Evolutionary conservation across 2,329 filamentous ascomycete genomes (phyloP).

Genomic region (Dryadomyces sulphureus): DNA sequence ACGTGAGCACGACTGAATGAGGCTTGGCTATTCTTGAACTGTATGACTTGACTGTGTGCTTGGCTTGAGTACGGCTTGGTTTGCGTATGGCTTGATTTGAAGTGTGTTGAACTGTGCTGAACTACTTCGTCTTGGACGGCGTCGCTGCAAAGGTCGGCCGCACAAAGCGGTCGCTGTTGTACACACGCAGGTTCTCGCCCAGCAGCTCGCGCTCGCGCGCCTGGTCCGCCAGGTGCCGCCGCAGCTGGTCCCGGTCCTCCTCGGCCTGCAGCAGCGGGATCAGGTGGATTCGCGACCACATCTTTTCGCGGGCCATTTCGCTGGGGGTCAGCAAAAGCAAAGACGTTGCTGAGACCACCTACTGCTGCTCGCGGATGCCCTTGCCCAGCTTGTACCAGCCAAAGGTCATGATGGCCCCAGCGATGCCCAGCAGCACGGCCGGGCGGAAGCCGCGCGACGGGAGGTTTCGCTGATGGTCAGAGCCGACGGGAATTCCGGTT

Average conservation of each 20-base stretch:
- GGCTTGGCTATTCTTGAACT: too few relatives aligned
- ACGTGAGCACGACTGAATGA: too few relatives aligned
- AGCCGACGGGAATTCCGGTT: too few relatives aligned
- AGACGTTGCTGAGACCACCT: conserved; percentile 21
- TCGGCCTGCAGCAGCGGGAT: conserved; percentile 91
- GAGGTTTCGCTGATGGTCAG: conserved; percentile 88
- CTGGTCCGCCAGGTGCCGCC: conserved; percentile 74
- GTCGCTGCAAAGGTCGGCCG: conserved; percentile 65
- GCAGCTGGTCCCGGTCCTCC: conserved; percentile 88
- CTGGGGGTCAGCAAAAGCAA: conserved; percentile 27
- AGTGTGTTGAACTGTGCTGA: background rate
- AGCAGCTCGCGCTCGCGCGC: conserved; percentile 81
- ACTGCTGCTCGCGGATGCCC: conserved; percentile 87
- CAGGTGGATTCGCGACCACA: conserved; percentile 93
- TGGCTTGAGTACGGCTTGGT: too few relatives aligned
- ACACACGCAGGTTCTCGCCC: conserved; percentile 70
- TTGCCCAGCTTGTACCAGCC: conserved; percentile 78
- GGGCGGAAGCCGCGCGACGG: conserved; percentile 84
- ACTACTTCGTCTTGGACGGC: conserved; percentile 24
- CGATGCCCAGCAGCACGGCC: conserved; percentile 58
- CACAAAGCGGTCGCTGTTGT: conserved; percentile 75
- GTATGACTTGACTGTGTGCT: background rate
- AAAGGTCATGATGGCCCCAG: conserved; percentile 68
- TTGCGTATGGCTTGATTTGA: too few relatives aligned
- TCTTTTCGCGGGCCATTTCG: conserved; percentile 91